Percentiles rank a stretch among this genome's conserved stretches.
Evolutionary conservation across 2,329 filamentous ascomycete species (phyloP).

Genomic region (Trichoderma oligosporum): DNA sequence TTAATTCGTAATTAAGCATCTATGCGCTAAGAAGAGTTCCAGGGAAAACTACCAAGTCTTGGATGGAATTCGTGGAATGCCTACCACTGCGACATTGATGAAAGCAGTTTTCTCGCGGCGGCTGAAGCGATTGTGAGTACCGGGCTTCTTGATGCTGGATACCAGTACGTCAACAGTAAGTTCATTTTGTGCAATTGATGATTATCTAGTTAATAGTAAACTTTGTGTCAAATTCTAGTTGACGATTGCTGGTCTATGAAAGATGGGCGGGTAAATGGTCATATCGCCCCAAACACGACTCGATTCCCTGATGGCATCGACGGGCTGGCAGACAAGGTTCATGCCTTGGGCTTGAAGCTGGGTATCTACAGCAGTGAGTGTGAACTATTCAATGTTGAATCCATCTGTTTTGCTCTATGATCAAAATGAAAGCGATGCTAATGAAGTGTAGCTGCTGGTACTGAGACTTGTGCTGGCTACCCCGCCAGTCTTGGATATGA

Average conservation of each 20-base stretch:
- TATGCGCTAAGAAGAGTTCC: neutral
- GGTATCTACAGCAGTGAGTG: conserved; percentile 61
- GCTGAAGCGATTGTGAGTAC: conserved; percentile 46
- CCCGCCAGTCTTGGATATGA: conserved; percentile 55
- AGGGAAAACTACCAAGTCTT: conserved; percentile 36
- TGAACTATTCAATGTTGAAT: conserved; percentile 23
- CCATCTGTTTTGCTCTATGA: neutral
- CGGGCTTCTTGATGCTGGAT: conserved; percentile 51
- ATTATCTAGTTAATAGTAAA: neutral
- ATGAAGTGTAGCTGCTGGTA: conserved; percentile 22
- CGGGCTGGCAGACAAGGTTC: conserved; percentile 50
- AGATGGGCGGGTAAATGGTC: conserved; percentile 33
- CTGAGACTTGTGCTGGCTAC: conserved; percentile 25
- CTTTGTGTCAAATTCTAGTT: conserved; percentile 27
- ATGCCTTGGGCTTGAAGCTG: conserved; percentile 55
- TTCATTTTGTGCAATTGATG: neutral
- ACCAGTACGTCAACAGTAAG: conserved; percentile 51
- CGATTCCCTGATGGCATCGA: conserved; percentile 59
- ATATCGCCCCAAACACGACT: conserved; percentile 42
- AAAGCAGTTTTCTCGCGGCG: conserved; percentile 45
- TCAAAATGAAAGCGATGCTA: neutral
- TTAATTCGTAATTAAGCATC: neutral
- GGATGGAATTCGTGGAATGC: conserved; percentile 54
- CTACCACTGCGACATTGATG: conserved; percentile 48
- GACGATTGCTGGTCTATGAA: conserved; percentile 60